A percentile compares a stretch with the other conserved stretches of the same genome.
These are phyloP conservation scores for Zizania palustris DNA, from an alignment of 202 grass and related monocot species.

Conservation along the genomic window DNA sequence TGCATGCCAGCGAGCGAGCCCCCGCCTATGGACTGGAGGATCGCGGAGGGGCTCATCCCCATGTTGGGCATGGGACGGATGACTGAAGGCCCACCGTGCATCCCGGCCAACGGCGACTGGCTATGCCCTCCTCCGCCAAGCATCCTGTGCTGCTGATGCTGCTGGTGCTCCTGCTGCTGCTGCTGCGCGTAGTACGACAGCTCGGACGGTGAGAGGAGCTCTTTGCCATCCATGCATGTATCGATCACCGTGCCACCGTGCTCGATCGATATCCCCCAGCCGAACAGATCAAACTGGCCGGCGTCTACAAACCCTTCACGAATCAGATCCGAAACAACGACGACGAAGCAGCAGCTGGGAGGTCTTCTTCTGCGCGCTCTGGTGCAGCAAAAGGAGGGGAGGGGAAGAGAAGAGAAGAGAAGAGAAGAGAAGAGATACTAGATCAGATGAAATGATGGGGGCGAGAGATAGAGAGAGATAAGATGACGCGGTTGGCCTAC, in stretches of 20 bases:
- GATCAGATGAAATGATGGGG: conserved; percentile 43
- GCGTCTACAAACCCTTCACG: neutral
- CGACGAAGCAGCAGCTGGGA: neutral
- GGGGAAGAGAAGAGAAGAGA: too few species aligned
- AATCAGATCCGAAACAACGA: neutral
- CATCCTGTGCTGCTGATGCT: conserved; percentile 32
- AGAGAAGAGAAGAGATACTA: neutral
- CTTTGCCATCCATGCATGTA: conserved; percentile 90
- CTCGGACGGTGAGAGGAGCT: conserved; percentile 61
- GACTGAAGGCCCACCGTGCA: conserved; percentile 44
- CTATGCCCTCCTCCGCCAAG: conserved; percentile 27
- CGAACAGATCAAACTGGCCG: neutral
- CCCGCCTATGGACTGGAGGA: conserved; percentile 59
- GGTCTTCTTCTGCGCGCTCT: neutral
- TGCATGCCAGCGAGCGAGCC: conserved; percentile 43
- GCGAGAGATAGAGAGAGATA: conserved; percentile 36
- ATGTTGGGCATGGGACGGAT: conserved; percentile 75
- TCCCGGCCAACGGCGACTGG: conserved; percentile 48
- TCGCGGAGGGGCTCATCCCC: conserved; percentile 58
- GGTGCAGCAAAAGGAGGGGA: neutral
- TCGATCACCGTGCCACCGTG: neutral
- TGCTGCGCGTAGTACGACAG: conserved; percentile 63
- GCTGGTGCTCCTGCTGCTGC: conserved; percentile 28
- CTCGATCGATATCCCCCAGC: too few species aligned
- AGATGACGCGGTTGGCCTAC: conserved; percentile 59